A percentile compares a stretch with the other conserved stretches of the same genome.
Evolutionary conservation across 164 flowering plant genomes (phyloP).

Genomic region (Pachysandra terminalis): DNA sequence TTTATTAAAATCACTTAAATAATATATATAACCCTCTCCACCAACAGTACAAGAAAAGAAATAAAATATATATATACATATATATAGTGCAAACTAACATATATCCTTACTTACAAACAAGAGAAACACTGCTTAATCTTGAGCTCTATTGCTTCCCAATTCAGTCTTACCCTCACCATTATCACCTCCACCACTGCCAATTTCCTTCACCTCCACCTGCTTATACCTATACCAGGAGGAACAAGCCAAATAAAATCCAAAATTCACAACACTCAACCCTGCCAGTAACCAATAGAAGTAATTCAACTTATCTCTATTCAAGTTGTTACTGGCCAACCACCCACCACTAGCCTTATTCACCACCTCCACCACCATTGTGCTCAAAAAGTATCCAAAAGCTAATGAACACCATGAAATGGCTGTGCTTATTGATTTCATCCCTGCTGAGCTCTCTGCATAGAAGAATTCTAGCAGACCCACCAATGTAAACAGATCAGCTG

Average conservation of each 20-base stretch:
- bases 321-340: constrained; percentile 59
- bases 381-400: constrained; percentile 61
- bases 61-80: too few relatives aligned
- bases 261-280: constrained; percentile 45
- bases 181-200: not conserved
- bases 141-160: constrained; percentile 4
- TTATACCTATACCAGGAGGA: constrained; percentile 70
- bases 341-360: constrained; percentile 65
- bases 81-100: not conserved
- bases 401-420: constrained; percentile 59
- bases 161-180: constrained; percentile 15
- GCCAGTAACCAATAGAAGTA: constrained; percentile 66
- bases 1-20: too few relatives aligned
- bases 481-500: constrained; percentile 64
- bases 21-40: too few relatives aligned
- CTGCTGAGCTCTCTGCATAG: constrained; percentile 56
- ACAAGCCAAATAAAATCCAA: constrained; percentile 52
- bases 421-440: constrained; percentile 61
- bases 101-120: not conserved
- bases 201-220: constrained; percentile 32
- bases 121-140: constrained; percentile 6
- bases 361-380: constrained; percentile 58
- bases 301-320: constrained; percentile 52
- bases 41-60: too few relatives aligned
- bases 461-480: constrained; percentile 72